Evolutionary conservation across 768 basidiomycete species (phyloP).

Genomic region (Mycena galopus): DNA sequence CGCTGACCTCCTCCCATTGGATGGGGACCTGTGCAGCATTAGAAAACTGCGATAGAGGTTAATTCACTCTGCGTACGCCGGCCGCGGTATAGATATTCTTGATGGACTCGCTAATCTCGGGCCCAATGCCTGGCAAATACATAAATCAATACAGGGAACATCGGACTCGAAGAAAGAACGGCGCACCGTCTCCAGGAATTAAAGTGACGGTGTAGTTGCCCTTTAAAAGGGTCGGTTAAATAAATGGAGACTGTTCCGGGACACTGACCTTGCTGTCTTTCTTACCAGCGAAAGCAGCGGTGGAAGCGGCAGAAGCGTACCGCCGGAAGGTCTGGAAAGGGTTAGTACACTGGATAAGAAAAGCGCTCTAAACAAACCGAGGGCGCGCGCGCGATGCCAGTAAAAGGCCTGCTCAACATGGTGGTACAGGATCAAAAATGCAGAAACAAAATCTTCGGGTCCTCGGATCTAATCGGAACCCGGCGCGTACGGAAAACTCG

Average conservation of each 20-base stretch:
- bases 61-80: conserved; percentile 60
- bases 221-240: conserved; percentile 54
- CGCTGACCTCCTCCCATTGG: conserved; percentile 99
- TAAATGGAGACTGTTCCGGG: neutral
- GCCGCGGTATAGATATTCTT: conserved; percentile 94
- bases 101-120: conserved; percentile 97
- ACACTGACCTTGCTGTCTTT: conserved; percentile 86
- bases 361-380: conserved; percentile 53
- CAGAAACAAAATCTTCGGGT: conserved; percentile 9
- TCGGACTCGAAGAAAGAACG: conserved; percentile 16
- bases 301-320: conserved; percentile 85
- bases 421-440: conserved; percentile 43
- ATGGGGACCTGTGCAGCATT: conserved; percentile 85
- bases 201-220: conserved; percentile 97
- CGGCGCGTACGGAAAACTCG: neutral
- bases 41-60: conserved; percentile 3
- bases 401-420: conserved; percentile 75
- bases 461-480: conserved; percentile 4
- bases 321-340: conserved; percentile 62
- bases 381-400: conserved; percentile 66
- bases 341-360: conserved; percentile 27
- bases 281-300: conserved; percentile 91
- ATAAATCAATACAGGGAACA: conserved; percentile 23
- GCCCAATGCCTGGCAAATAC: conserved; percentile 85
- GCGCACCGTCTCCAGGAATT: conserved; percentile 94